Percentiles rank a stretch among this genome's conserved stretches.
Evolutionary conservation across 176 grass and related monocot species (phyloP).

Genomic region (Cymbopogon citratus): DNA sequence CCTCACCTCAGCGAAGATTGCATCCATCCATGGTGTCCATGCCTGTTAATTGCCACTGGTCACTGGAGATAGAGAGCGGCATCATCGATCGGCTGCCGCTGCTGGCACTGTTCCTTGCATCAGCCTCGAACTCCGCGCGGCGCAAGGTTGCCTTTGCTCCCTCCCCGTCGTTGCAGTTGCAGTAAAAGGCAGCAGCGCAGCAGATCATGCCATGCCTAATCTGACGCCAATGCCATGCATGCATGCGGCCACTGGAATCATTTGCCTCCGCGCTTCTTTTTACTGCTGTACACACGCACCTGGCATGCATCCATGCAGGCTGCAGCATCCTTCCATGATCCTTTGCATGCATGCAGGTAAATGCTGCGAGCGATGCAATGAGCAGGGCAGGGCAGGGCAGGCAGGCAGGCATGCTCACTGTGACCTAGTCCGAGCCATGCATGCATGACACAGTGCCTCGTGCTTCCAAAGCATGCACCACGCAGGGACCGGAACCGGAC

Average conservation of each 20-base stretch:
- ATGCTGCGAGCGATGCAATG: neutral
- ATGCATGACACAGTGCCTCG: slow-evolving; percentile 30
- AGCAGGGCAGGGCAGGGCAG: neutral
- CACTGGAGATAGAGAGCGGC: neutral
- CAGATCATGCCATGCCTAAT: neutral
- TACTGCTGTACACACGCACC: neutral
- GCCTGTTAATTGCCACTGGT: slow-evolving; percentile 35
- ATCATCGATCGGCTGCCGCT: neutral
- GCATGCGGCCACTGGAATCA: slow-evolving; percentile 29
- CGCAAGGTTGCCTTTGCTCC: neutral
- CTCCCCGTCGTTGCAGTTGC: neutral
- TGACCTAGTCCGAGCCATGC: slow-evolving; percentile 36
- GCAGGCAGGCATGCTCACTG: slow-evolving; percentile 19
- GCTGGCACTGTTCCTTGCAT: slow-evolving; percentile 43
- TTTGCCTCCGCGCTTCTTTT: slow-evolving; percentile 11
- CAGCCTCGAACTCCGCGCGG: slow-evolving; percentile 47
- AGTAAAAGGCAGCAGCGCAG: neutral
- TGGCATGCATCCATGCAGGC: neutral
- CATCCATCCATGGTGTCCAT: slow-evolving; percentile 39
- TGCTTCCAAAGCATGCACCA: slow-evolving; percentile 34
- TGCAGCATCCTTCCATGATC: neutral
- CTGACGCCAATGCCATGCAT: neutral
- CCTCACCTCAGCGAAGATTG: neutral
- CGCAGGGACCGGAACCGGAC: neutral
- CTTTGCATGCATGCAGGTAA: neutral